These are phyloP conservation scores for Xerophyta viscosa DNA, from an alignment of 106 monocot genomes.

Conservation along the genomic window DNA sequence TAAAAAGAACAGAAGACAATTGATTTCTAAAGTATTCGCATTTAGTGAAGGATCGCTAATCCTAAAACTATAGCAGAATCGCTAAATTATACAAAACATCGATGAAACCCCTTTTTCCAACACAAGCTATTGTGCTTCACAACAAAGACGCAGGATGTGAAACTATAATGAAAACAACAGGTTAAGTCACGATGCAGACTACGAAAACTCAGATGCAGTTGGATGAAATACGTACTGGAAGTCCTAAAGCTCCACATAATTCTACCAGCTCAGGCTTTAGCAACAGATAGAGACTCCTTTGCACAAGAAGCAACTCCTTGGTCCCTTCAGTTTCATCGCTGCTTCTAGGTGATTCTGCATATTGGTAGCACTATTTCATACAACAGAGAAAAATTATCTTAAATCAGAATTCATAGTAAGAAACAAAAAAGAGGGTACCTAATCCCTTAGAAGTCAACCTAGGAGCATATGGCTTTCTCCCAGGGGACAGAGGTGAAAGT, in stretches of 20 bases:
- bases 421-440: not conserved
- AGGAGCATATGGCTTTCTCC: too few species aligned
- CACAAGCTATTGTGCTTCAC: too few species aligned
- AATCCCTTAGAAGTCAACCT: too few species aligned
- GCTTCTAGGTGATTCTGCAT: slow-evolving; percentile 14
- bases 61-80: too few species aligned
- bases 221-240: slow-evolving; percentile 52
- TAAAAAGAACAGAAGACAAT: too few species aligned
- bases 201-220: not conserved
- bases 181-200: not conserved
- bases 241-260: slow-evolving; percentile 41
- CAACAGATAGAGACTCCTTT: slow-evolving; percentile 34
- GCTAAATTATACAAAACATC: too few species aligned
- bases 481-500: not conserved
- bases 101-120: too few species aligned
- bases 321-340: slow-evolving; percentile 25
- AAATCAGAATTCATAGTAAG: not conserved
- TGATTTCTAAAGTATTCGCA: too few species aligned
- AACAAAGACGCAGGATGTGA: too few species aligned
- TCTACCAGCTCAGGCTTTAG: slow-evolving; percentile 61
- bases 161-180: too few species aligned
- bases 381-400: not conserved
- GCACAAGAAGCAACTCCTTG: slow-evolving; percentile 23
- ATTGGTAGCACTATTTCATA: slow-evolving; percentile 2
- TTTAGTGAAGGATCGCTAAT: too few species aligned